A percentile compares a stretch with the other conserved stretches of the same genome.
Conservation (phyloP, 192 early-diverging fungal species). For the Backusella tarrabulga region DNA sequence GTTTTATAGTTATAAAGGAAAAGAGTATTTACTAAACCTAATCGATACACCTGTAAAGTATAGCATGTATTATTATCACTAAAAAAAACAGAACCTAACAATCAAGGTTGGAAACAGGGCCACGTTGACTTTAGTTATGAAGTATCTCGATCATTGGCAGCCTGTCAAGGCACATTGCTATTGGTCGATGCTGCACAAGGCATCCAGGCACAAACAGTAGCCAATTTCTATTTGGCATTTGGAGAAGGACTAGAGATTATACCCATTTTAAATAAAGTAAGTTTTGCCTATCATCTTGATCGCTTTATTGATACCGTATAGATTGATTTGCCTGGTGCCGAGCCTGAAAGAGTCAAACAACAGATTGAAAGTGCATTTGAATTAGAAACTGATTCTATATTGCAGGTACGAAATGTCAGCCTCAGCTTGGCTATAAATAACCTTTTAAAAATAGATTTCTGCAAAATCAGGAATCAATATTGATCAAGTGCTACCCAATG, state of each 20-base stretch:
- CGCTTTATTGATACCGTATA: conserved; percentile 11
- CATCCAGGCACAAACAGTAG: conserved; percentile 97
- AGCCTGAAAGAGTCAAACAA: conserved; percentile 67
- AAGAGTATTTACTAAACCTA: conserved; percentile 87
- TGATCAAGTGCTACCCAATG: conserved; percentile 67
- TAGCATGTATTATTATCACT: not conserved
- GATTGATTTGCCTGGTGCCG: conserved; percentile 89
- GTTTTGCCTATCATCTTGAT: not conserved
- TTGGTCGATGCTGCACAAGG: conserved; percentile 95
- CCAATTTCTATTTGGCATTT: conserved; percentile 95
- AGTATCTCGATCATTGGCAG: conserved; percentile 89
- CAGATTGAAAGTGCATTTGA: conserved; percentile 92
- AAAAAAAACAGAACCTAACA: not conserved
- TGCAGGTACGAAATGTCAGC: conserved; percentile 27
- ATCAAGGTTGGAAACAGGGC: conserved; percentile 36
- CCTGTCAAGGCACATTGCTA: conserved; percentile 90
- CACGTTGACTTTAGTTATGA: conserved; percentile 97
- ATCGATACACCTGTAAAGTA: conserved; percentile 88
- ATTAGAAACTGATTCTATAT: conserved; percentile 60
- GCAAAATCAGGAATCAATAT: conserved; percentile 84
- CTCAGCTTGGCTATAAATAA: not conserved
- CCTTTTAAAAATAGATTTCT: conserved; percentile 58
- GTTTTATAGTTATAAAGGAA: conserved; percentile 82
- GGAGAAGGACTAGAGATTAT: conserved; percentile 82
- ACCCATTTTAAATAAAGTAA: conserved; percentile 89